These are phyloP conservation scores for Alopecurus myosuroides DNA, from an alignment of 176 grass and related monocot species.

Conservation along the genomic window DNA sequence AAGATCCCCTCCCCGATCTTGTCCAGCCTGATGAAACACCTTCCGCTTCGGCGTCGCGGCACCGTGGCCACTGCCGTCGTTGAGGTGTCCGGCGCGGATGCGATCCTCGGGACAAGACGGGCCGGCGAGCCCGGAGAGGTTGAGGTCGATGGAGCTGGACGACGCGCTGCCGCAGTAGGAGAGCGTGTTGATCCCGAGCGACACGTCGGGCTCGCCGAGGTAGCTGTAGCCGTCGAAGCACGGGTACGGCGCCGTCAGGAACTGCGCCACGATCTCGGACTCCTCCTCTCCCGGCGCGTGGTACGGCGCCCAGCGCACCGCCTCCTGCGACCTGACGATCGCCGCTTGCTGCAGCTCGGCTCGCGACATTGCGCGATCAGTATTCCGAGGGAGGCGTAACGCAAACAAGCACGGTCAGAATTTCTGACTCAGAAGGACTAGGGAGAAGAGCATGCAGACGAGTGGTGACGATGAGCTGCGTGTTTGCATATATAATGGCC, in stretches of 20 bases:
- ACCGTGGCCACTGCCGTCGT: conserved; percentile 17
- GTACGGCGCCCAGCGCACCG: conserved; percentile 37
- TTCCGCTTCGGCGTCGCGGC: conserved; percentile 37
- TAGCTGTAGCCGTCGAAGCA: conserved; percentile 42
- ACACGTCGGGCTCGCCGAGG: conserved; percentile 44
- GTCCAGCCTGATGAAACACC: conserved; percentile 9
- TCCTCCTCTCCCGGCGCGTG: conserved; percentile 47
- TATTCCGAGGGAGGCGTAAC: background rate
- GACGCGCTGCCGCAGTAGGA: conserved; percentile 1
- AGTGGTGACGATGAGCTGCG: background rate
- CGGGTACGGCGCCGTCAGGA: conserved; percentile 43
- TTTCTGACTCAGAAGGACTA: no score
- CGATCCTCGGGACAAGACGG: conserved; percentile 7
- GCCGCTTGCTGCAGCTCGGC: conserved; percentile 4
- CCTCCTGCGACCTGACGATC: background rate
- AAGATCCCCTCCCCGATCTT: conserved; percentile 2
- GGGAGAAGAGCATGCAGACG: background rate
- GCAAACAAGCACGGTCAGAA: background rate
- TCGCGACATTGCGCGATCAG: conserved; percentile 28
- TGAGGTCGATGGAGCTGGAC: conserved; percentile 35
- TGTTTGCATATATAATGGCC: background rate
- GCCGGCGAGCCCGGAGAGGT: conserved; percentile 32
- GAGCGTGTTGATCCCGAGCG: conserved; percentile 47
- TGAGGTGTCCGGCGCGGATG: background rate
- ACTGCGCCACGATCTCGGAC: conserved; percentile 68